Conservation (phyloP, 306 rosid genomes). For the Quercus berberidifolia region DNA sequence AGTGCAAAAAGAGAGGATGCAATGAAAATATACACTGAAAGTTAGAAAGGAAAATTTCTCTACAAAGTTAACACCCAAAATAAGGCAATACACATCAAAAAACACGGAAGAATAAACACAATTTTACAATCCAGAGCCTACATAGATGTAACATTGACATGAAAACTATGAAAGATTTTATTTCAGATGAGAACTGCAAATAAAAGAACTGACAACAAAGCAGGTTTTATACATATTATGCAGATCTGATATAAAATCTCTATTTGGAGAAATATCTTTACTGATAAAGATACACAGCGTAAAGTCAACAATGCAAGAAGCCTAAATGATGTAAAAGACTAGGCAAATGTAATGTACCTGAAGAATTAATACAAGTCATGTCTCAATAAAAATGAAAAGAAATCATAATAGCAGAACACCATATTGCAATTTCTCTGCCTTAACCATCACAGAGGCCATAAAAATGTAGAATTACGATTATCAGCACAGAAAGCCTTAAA, state of each 20-base stretch:
- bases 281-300: not conserved
- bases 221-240: not conserved
- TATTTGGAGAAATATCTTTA: not conserved
- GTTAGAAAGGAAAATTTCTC: not conserved
- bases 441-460: not conserved
- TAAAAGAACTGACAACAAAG: too few relatives aligned
- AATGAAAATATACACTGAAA: not conserved
- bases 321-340: not conserved
- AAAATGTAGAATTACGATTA: not conserved
- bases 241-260: not conserved
- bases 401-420: not conserved
- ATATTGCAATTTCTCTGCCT: not conserved
- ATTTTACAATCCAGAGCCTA: too few relatives aligned
- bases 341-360: not conserved
- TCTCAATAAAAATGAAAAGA: not conserved
- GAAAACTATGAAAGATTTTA: not conserved
- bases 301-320: not conserved
- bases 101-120: too few relatives aligned
- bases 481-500: too few relatives aligned
- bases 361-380: not conserved
- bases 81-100: not conserved
- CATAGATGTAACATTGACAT: too few relatives aligned
- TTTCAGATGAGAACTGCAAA: not conserved
- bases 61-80: not conserved
- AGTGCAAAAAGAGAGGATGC: not conserved